Evolutionary conservation across 768 basidiomycete genomes (phyloP), one percentile per base, ranked within the genome.

Genomic region (Pulveroboletus ravenelii): DNA sequence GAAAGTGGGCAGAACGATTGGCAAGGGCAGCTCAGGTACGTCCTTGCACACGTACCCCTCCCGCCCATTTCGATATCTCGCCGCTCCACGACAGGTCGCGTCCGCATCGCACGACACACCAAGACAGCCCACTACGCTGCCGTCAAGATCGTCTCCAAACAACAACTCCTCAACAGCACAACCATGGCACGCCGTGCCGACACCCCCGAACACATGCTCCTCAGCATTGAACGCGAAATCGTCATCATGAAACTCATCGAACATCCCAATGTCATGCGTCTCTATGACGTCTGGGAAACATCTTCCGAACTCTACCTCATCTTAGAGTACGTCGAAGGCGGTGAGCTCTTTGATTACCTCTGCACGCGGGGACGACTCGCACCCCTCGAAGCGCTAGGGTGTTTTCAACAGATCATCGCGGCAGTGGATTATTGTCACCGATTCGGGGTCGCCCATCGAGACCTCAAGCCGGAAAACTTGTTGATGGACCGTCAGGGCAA

Each of bases 201-300:
- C 50, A 81, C 87, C 54, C 78, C 85, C 12, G 89, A 92, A 61
- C 87, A 85, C 58, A 81, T 80, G 53, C 78, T 85, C 53, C 80
- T 89, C 51, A 82, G 85, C 42, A 83, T 96, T 53, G 89, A 95
- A 67, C 81, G 93, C 54, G 94, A 98, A 70, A 95, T 96, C 45
- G 91, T 94, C 53, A 85, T 96, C 62, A 94, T 98, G 93, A 98
- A 96, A 69, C 82, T 96, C 54, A 86, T 96, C 58, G 86, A 94
- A 55, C 93, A 98, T 64, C 93, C 93, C 2, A 93, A 95, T 67
- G 83, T 98, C 56, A 82, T 96, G 80, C 85, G 84, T 50, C 80
- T 98, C 27, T 94, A 93, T 72, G 94, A 98, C 64, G 93, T 98
- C 55, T 97, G 91, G 92, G 93, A 98, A 70, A 93, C 93, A 0